Conservation (phyloP, 2,329 filamentous ascomycete species). For the Stromatinia cepivora region DNA sequence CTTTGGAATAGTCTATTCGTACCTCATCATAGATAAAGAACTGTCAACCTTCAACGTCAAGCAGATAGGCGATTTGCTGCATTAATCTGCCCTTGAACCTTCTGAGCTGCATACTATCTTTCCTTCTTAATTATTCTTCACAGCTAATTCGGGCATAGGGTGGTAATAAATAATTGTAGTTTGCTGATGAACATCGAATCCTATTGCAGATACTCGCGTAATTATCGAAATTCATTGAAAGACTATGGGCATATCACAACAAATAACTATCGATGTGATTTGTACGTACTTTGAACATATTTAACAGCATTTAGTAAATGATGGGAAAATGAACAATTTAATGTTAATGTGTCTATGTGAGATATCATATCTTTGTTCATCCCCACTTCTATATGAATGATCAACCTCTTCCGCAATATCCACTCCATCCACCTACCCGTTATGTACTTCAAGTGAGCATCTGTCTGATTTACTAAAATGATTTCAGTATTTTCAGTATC, state of each 20-base stretch:
- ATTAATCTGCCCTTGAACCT: background rate
- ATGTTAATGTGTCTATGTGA: background rate
- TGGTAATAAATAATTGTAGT: background rate
- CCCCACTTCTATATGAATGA: background rate
- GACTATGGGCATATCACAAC: background rate
- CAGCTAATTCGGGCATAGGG: background rate
- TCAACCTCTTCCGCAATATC: background rate
- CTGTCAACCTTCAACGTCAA: no score
- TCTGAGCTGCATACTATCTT: no score
- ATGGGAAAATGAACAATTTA: background rate
- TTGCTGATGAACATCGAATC: background rate
- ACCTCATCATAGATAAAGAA: background rate
- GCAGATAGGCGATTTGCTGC: background rate
- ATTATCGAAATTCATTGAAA: background rate
- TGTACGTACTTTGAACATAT: background rate
- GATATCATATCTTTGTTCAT: background rate
- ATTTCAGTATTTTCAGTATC: background rate
- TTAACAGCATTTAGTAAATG: background rate
- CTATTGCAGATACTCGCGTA: background rate
- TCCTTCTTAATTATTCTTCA: background rate
- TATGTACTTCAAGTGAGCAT: background rate
- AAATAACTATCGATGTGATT: background rate
- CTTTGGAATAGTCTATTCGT: background rate
- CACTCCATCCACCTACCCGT: background rate
- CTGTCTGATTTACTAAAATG: background rate